Conservation (phyloP, 306 rosid species). For the Malus orientalis region DNA sequence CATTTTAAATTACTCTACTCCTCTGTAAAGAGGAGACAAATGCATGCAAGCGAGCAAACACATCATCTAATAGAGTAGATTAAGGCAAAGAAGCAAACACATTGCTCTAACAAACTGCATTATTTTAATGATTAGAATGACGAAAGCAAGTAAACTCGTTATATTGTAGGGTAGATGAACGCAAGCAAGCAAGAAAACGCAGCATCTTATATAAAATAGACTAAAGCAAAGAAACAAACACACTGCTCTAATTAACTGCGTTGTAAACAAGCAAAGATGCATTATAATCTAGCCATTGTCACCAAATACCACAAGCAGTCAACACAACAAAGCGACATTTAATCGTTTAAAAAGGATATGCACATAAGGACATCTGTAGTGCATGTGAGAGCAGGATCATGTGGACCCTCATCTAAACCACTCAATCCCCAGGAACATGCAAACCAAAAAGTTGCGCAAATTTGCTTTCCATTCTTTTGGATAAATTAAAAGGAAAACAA, state of each 20-base stretch:
- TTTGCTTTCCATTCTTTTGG: not conserved
- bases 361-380: not conserved
- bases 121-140: too few species aligned
- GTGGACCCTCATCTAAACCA: conserved; percentile 17
- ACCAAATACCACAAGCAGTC: not conserved
- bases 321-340: not conserved
- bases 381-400: conserved; percentile 20
- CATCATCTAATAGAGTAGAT: too few species aligned
- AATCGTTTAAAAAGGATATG: not conserved
- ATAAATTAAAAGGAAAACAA: not conserved
- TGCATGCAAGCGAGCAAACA: too few species aligned
- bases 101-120: too few species aligned
- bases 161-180: too few species aligned
- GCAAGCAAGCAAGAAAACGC: not conserved
- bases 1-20: too few species aligned
- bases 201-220: not conserved
- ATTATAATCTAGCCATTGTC: not conserved
- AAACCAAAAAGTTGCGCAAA: not conserved
- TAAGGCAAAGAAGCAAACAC: too few species aligned
- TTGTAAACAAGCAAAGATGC: not conserved
- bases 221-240: not conserved
- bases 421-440: conserved; percentile 21
- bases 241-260: not conserved
- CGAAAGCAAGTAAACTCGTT: too few species aligned
- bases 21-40: too few species aligned